phyloP scores from a whole-genome alignment of 768 basidiomycete genomes.

The Boletales sp. region DNA sequence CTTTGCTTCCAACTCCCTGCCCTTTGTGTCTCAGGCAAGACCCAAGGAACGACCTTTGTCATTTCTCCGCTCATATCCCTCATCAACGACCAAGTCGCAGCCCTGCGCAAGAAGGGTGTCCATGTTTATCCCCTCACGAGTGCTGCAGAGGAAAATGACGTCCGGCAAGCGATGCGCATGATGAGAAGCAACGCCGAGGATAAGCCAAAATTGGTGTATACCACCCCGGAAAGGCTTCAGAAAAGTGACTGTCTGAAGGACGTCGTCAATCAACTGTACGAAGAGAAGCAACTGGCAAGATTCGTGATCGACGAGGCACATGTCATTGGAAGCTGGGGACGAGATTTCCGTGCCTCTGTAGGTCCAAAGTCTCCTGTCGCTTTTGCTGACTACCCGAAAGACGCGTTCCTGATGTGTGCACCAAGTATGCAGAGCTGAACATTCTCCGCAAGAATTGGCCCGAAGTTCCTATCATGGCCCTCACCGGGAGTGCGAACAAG shows the following conservation, averaged over 20 bases:
- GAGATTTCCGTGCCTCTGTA: slow-evolving; percentile 86
- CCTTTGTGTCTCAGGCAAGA: slow-evolving; percentile 66
- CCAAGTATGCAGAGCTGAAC: slow-evolving; percentile 66
- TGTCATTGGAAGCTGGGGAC: slow-evolving; percentile 91
- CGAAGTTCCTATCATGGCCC: slow-evolving; percentile 86
- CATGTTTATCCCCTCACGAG: slow-evolving; percentile 70
- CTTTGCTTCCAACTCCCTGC: slow-evolving; percentile 91
- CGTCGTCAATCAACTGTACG: slow-evolving; percentile 58
- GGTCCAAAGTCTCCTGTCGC: slow-evolving; percentile 23
- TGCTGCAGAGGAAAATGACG: slow-evolving; percentile 40
- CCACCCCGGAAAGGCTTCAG: slow-evolving; percentile 88
- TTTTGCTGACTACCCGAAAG: background rate
- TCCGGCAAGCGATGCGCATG: slow-evolving; percentile 39
- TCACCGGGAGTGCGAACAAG: slow-evolving; percentile 91
- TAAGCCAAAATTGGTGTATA: slow-evolving; percentile 72
- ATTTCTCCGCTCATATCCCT: slow-evolving; percentile 85
- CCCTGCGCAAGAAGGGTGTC: slow-evolving; percentile 60
- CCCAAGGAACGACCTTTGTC: slow-evolving; percentile 82
- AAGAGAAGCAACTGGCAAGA: slow-evolving; percentile 59
- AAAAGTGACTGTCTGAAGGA: slow-evolving; percentile 53
- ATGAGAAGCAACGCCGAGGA: slow-evolving; percentile 36
- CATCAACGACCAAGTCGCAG: slow-evolving; percentile 84
- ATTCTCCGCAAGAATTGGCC: slow-evolving; percentile 73
- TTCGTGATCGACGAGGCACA: slow-evolving; percentile 98
- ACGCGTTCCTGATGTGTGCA: slow-evolving; percentile 9